Evolutionary conservation across 2,329 filamentous ascomycete species (phyloP), one percentile per base, ranked within the genome.

Genomic region (Arthrobotrys sinensis): DNA sequence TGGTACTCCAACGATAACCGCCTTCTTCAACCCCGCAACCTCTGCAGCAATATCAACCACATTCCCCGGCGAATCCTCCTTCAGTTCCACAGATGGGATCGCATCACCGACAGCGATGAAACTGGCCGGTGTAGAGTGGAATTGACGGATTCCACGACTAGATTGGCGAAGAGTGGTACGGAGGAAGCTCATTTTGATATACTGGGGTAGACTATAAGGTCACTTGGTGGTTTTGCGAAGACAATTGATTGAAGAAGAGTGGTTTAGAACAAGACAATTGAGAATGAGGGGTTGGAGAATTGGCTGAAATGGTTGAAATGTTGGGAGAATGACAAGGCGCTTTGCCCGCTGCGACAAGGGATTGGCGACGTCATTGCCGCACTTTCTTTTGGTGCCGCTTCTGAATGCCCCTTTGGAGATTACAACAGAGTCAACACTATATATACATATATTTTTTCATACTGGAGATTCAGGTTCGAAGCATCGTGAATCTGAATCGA

Each of bases 1-100:
- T n/a, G 81, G 81, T 19, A 81, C 81, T 4, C 81, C 81, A 19
- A 82, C 73, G 40, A 82, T 79, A 60, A 82, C 72, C 1, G 80
- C 81, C 60, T 80, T 80, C 64, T 79, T 80, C 46, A 80, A 76
- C n/a, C 79, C 80, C 14, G 76, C 83, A 80, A 96, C 88, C 86
- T 96, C 93, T 80, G 91, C 88, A 81, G 92, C 90, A 76, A 98
- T 88, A 85, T 93, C 95, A 85, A 98, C 90, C 85, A 94, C 96
- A 88, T 94, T 96, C 79, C 92, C 79, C 0, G 95, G 95, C n/a
- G 92, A 94, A 85, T 89, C 88, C 86, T 98, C 92, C 80, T 91
- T 91, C 81, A 97, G 88, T 80, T 94, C 90, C 73, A 95, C 86
- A 85, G 90, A 86, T 52, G 95, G 96, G 69, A 98, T 87, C 81